Percentiles rank a stretch among this genome's conserved stretches.
phyloP scores from a whole-genome alignment of 441 rosid genomes.

The Aquilaria agallochum region DNA sequence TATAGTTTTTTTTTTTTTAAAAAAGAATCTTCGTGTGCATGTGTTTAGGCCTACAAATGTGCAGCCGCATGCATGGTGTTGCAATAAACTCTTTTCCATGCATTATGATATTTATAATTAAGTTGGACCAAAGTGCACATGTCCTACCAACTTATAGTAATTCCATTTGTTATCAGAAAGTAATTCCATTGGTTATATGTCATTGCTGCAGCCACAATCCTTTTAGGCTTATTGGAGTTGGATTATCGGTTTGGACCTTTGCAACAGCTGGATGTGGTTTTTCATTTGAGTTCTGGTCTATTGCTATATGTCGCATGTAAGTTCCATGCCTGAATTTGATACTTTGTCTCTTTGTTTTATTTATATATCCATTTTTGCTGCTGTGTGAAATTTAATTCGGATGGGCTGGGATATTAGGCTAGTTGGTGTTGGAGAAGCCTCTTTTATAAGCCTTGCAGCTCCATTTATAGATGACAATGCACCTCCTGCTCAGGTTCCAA shows the following conservation, averaged over 20 bases:
- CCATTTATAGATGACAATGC: conserved; percentile 77
- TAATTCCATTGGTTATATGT: not conserved
- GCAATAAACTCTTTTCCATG: too few species aligned
- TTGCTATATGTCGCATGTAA: conserved; percentile 61
- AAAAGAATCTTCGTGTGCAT: too few species aligned
- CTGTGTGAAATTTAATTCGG: not conserved
- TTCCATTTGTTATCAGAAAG: not conserved
- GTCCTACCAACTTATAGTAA: too few species aligned
- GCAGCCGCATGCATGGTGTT: too few species aligned
- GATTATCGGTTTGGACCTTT: conserved; percentile 63
- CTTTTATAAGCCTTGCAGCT: conserved; percentile 79
- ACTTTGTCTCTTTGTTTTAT: conserved; percentile 6
- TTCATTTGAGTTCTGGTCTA: conserved; percentile 65
- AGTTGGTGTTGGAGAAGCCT: conserved; percentile 84
- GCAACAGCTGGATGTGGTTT: conserved; percentile 57
- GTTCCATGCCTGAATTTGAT: conserved; percentile 4
- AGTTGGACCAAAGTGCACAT: too few species aligned
- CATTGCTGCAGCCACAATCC: conserved; percentile 47
- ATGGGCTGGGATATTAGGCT: conserved; percentile 34
- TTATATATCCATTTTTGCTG: not conserved
- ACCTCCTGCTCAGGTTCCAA: conserved; percentile 50
- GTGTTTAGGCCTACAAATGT: too few species aligned
- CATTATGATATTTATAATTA: too few species aligned
- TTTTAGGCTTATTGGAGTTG: conserved; percentile 63
- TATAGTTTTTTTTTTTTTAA: too few species aligned